Base-by-base conservation (phyloP, 768 basidiomycete species). In the Rickenella mellea region DNA sequence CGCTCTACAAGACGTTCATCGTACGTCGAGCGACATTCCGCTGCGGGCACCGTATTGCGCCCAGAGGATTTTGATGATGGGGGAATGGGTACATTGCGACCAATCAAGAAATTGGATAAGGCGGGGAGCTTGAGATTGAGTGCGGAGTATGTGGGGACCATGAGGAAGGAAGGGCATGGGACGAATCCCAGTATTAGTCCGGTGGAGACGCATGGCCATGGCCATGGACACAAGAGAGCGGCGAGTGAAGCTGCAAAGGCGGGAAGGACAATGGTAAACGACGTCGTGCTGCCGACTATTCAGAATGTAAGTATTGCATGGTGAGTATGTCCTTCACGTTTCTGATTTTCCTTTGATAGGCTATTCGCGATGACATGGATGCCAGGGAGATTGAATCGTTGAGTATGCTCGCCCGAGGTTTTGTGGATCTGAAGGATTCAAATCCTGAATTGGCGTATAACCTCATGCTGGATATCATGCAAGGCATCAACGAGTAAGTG, bases 61-160 rank as follows among this genome's bases (percentile, higher is more conserved):
- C 80, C 81, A 51, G 88, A 80, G 9, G 91, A 93, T 60, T 56
- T 93, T n/a, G 90, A 89, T 14, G 84, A 70, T 40, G 90, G 90
- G 28, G n/a, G n/a, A n/a, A 70, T 86, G 33, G 88, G 87, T 53
- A 98, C 93, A 1, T 89, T 98, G 53, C 74, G 91, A 40, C 92
- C 93, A 0, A 80, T 94, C 47, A 94, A 93, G 73, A 89, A 87
- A 54, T 80, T 94, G 24, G 91, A 96, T 57, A 72, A 82, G 4
- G 68, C 71, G 9, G 78, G 82, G 3, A 91, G 89, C 4, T 63
- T 90, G 11, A 69, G 80, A 47, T 59, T 86, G 15, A 90, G 89
- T 1, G 72, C 78, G 8, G 91, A 88, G 51, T 92, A 76, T 55
- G 79, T 91, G 22, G 90, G 89, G 8, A 86, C 70, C 48, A 55